A percentile compares a stretch with the other conserved stretches of the same genome.
phyloP scores from a whole-genome alignment of 495 filamentous ascomycete genomes.

The Aspergillus heteromorphus region DNA sequence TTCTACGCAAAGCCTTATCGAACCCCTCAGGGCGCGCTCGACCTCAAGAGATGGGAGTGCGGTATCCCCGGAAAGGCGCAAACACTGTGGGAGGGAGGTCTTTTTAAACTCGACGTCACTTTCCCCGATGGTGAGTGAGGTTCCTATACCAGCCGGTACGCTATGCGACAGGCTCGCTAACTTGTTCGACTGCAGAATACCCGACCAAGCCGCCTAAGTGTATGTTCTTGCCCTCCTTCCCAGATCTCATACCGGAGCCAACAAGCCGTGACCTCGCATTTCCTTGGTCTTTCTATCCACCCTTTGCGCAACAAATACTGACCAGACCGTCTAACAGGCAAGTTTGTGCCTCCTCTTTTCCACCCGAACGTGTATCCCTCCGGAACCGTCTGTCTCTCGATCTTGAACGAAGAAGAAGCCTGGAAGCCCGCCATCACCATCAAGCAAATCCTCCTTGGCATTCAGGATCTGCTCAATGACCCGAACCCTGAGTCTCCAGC shows the following conservation, averaged over 20 bases:
- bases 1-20: constrained; percentile 90
- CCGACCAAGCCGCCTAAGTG: constrained; percentile 98
- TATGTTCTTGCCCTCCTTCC: constrained; percentile 23
- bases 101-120: constrained; percentile 87
- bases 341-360: constrained; percentile 94
- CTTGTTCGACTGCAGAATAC: constrained; percentile 63
- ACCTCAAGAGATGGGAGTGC: constrained; percentile 94
- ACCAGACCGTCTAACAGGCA: constrained; percentile 53
- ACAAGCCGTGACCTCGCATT: neutral
- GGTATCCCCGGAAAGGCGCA: constrained; percentile 92
- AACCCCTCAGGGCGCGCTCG: constrained; percentile 72
- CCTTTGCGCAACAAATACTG: neutral
- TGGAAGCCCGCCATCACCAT: constrained; percentile 99
- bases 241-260: neutral
- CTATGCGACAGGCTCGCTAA: constrained; percentile 11
- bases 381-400: constrained; percentile 94
- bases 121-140: constrained; percentile 84
- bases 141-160: neutral
- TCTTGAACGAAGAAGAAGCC: constrained; percentile 96
- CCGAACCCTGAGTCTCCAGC: constrained; percentile 96
- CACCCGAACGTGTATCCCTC: constrained; percentile 99
- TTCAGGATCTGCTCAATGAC: constrained; percentile 91
- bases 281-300: neutral
- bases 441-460: constrained; percentile 92
- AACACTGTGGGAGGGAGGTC: constrained; percentile 92